These are phyloP conservation scores for Przewalskia tangutica DNA, from an alignment of 257 asterid genomes.

Conservation along the genomic window DNA sequence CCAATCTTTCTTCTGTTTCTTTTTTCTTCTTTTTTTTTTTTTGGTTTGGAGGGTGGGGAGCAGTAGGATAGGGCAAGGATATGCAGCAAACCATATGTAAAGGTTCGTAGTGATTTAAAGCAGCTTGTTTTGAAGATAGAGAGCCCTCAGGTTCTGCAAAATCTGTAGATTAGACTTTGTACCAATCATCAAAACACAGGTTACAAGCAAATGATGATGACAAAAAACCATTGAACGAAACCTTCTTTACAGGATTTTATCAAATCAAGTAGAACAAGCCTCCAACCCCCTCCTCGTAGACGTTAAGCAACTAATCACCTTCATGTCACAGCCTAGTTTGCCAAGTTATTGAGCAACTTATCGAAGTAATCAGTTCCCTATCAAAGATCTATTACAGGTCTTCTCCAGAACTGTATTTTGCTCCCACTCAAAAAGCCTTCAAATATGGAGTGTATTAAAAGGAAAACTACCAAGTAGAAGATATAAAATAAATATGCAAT, in stretches of 20 bases:
- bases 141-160: neutral
- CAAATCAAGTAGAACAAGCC: neutral
- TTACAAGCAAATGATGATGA: neutral
- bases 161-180: neutral
- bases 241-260: neutral
- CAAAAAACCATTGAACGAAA: neutral
- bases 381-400: neutral
- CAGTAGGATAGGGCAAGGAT: neutral
- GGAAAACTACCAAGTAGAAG: neutral
- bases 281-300: neutral
- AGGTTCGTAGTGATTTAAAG: neutral
- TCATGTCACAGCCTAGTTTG: neutral
- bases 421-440: neutral
- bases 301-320: neutral
- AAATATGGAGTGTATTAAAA: neutral
- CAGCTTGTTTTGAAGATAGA: neutral
- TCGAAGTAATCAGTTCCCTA: neutral
- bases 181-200: neutral
- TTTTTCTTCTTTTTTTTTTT: neutral
- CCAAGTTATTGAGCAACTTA: neutral
- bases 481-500: slow-evolving; percentile 7
- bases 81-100: neutral
- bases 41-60: neutral
- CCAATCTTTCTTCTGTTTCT: neutral
- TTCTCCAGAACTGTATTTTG: neutral